These are phyloP conservation scores for Podospora sp. DNA, from an alignment of 495 filamentous ascomycete genomes.

Conservation along the genomic window DNA sequence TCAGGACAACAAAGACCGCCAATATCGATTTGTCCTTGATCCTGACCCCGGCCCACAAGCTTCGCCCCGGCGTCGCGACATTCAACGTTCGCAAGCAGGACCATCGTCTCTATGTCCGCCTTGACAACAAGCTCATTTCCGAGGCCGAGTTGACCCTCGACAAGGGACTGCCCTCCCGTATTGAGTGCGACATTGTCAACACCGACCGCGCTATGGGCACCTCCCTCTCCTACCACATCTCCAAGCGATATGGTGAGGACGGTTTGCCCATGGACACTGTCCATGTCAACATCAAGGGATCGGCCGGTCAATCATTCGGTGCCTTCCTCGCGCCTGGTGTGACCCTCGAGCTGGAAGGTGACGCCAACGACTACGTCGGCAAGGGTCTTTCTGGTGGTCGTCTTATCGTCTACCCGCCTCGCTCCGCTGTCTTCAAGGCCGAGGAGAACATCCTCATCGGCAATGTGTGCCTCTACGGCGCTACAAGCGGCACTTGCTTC, in stretches of 20 bases:
- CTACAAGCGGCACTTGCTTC: constrained; percentile 90
- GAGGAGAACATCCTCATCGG: constrained; percentile 98
- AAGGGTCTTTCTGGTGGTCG: constrained; percentile 97
- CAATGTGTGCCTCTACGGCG: constrained; percentile 97
- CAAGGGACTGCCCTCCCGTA: constrained; percentile 91
- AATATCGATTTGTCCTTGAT: constrained; percentile 96
- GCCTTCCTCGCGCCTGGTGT: constrained; percentile 94
- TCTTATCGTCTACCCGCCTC: constrained; percentile 94
- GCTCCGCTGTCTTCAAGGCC: constrained; percentile 90
- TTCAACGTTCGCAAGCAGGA: constrained; percentile 99
- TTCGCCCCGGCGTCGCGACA: constrained; percentile 93
- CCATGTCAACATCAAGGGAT: constrained; percentile 98
- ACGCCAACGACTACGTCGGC: constrained; percentile 97
- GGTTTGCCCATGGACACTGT: constrained; percentile 94
- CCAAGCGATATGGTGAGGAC: constrained; percentile 85
- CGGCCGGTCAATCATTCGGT: constrained; percentile 96
- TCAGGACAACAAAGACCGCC: constrained; percentile 84
- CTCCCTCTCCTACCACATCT: constrained; percentile 95
- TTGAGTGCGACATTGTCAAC: constrained; percentile 98
- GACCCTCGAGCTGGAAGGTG: constrained; percentile 95
- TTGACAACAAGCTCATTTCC: constrained; percentile 98
- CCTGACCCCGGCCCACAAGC: constrained; percentile 92
- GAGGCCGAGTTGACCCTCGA: constrained; percentile 96
- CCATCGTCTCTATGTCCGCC: constrained; percentile 86
- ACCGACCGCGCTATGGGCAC: constrained; percentile 95